Evolutionary conservation across 495 filamentous ascomycete species (phyloP), one percentile per base, ranked within the genome.

Genomic region (Neurospora sp.): DNA sequence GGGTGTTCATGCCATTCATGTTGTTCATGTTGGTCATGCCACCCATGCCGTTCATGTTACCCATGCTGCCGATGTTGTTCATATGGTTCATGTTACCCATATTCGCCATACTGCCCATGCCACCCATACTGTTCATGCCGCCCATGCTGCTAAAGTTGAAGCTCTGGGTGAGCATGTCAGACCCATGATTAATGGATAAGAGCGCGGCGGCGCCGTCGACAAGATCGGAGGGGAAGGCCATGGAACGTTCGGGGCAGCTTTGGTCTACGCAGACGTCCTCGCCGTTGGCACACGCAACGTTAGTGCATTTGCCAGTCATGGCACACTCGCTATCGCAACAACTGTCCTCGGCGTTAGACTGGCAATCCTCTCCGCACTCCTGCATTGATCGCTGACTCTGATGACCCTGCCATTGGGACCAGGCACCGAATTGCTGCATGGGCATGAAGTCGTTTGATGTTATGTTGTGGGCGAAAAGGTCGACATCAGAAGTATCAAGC

Each of bases 311-410:
- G 72, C 76, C 80, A n/a, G 76, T 78, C 79, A 82, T 79, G 78
- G 78, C 79, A 69, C 80, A 82, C 76, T 82, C 72, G 74, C 78
- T 81, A 53, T 80, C 77, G 66, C 80, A 82, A 40, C 80, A 81
- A 66, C 74, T 78, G 68, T 73, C 73, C 69, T 75, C 77, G 68
- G 35, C 76, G 53, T 75, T 74, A 35, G 78, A 81, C 9, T 72
- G 74, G 74, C 78, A 77, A 61, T 80, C 79, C 11, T 80, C 80
- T 40, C 80, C 80, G 68, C 69, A 75, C 68, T 74, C 74, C 46
- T 75, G 76, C 70, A 73, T 74, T 9, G 73, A 44, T 31, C 18
- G 70, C 27, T 71, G 70, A n/a, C 41, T 41, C 61, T 72, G 71
- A 27, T 72, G 71, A 6, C 14, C 37, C 16, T 37, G 71, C 61